phyloP scores from a whole-genome alignment of 495 filamentous ascomycete genomes.

The Lasiosphaeria ovina region DNA sequence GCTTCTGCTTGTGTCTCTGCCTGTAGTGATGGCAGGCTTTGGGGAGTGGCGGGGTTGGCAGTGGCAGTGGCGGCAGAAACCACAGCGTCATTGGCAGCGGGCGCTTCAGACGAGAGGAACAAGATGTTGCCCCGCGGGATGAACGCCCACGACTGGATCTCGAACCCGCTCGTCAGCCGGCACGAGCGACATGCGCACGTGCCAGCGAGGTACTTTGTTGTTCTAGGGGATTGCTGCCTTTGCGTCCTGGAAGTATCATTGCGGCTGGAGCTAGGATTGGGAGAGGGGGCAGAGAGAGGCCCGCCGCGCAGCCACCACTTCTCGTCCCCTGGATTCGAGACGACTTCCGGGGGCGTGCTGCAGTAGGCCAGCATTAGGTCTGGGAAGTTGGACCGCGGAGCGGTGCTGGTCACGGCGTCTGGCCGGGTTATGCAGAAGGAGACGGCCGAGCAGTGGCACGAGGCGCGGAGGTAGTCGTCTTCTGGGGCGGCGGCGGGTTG shows the following conservation, averaged over 20 bases:
- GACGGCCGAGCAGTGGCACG: conserved; percentile 42
- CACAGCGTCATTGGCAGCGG: too few relatives aligned
- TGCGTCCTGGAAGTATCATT: too few relatives aligned
- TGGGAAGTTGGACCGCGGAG: conserved; percentile 30
- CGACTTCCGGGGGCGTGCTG: conserved; percentile 40
- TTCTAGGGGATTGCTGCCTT: background rate
- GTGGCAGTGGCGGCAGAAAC: too few relatives aligned
- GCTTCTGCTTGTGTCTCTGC: too few relatives aligned
- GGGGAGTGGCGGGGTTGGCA: too few relatives aligned
- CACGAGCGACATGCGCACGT: conserved; percentile 66
- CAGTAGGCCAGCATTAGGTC: conserved; percentile 34
- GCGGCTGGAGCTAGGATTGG: background rate
- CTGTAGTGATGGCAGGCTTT: too few relatives aligned
- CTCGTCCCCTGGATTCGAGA: conserved; percentile 36
- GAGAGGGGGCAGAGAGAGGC: background rate
- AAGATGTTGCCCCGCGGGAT: conserved; percentile 61
- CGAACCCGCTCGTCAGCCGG: conserved; percentile 60
- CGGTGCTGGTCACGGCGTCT: conserved; percentile 18
- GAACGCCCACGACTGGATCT: conserved; percentile 69
- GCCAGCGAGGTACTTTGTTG: conserved; percentile 58
- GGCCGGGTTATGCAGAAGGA: conserved; percentile 44
- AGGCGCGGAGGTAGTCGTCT: conserved; percentile 32
- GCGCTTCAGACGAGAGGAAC: conserved; percentile 21
- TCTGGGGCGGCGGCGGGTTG: background rate
- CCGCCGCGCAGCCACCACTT: conserved; percentile 40